Evolutionary conservation across 345 rosid species (phyloP), one percentile per base, ranked within the genome.

Genomic region (Eucalyptus polyanthemos): DNA sequence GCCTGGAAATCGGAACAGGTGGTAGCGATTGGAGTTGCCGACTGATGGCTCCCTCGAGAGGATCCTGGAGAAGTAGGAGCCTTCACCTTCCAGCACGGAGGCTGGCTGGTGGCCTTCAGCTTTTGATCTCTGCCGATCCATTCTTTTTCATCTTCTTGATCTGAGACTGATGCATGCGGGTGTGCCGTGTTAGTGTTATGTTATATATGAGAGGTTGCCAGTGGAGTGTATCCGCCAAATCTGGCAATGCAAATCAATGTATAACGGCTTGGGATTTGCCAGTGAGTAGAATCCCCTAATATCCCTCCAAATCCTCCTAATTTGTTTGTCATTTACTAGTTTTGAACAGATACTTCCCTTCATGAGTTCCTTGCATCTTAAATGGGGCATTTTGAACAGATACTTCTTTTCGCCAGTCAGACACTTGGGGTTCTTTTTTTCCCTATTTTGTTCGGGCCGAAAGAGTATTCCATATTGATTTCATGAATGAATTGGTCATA

Each of bases 31-130:
- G 1, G 97, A 90, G 42, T 72, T 42, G 14, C 93, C 95, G 17
- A 88, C 72, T 4, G 93, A 90, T 42, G 93, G 91, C 53, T 90
- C 92, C 90, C 94, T 92, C 11, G 95, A 91, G 11, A 94, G 87
- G 42, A 88, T 88, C 90, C 89, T 94, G 86, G 92, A 90, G 90
- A 90, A 91, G 91, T 90, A 90, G 37, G 87, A 47, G 22, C 90
- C 92, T 47, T 94, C 93, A 31, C 91, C 92, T 89, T 91, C 89
- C 80, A 93, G 92, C 44, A 92, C 54, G 9, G 95, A 91, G 56
- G 90, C 90, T 62, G 80, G 91, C 83, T 88, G 92, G 31, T 83
- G 69, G 56, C 15, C 87, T 24, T 80, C 50, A 65, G 25, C 50
- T 29, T 60, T 53, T 37, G 56, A 86, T 29, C 19, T 24, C n/a